Conservation (phyloP, 768 basidiomycete species). For the Naganishia antarctica region DNA sequence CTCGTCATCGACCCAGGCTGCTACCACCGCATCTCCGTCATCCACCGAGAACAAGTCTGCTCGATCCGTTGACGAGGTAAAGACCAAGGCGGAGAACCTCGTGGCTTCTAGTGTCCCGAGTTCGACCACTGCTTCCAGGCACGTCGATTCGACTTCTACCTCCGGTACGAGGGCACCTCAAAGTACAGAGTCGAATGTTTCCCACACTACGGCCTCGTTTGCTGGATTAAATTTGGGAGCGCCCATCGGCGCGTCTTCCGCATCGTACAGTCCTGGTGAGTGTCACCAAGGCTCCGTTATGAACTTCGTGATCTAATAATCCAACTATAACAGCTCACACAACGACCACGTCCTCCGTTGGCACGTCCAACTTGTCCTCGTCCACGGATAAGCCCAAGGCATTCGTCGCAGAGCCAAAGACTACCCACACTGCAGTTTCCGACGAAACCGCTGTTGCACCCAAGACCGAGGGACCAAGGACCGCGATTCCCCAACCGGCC, state of each 20-base stretch:
- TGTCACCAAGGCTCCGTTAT: too few species aligned
- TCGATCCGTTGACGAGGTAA: background rate
- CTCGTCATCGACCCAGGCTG: background rate
- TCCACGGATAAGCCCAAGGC: background rate
- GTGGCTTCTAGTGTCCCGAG: background rate
- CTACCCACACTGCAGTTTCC: background rate
- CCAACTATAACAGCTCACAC: background rate
- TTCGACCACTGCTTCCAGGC: background rate
- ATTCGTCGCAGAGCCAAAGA: background rate
- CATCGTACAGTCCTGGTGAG: background rate
- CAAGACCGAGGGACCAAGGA: conserved; percentile 5
- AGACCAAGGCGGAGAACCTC: conserved; percentile 13
- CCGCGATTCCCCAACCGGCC: conserved; percentile 9
- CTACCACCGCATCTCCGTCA: background rate
- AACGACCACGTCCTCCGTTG: background rate
- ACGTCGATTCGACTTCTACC: background rate
- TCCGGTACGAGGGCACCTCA: too few species aligned
- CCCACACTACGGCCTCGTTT: background rate
- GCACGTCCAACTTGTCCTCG: background rate
- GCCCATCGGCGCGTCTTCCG: conserved; percentile 13
- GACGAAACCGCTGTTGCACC: conserved; percentile 13
- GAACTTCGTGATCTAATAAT: background rate
- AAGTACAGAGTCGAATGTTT: background rate
- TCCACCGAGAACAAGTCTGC: background rate
- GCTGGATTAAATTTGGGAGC: conserved; percentile 21